A percentile compares a stretch with the other conserved stretches of the same genome.
These are phyloP conservation scores for Pseudogymnoascus destructans DNA, from an alignment of 2,329 filamentous ascomycete species.

Conservation along the genomic window DNA sequence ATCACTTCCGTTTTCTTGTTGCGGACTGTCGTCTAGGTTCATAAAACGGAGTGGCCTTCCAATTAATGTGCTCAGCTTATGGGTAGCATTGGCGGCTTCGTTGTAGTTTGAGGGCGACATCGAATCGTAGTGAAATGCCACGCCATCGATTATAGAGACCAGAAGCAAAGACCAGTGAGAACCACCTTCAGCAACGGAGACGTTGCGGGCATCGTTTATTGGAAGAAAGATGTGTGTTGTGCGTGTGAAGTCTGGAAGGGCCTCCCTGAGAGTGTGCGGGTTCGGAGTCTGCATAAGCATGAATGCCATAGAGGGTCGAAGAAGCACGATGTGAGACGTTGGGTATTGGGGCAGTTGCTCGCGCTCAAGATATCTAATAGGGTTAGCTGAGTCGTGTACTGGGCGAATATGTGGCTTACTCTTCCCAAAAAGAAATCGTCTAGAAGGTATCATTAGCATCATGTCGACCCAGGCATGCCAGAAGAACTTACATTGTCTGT, in stretches of 20 bases:
- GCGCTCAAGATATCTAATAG: conserved; percentile 62
- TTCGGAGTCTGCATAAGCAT: conserved; percentile 67
- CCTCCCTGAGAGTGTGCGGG: conserved; percentile 43
- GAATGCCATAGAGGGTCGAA: conserved; percentile 86
- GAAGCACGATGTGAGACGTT: conserved; percentile 73
- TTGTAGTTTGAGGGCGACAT: conserved; percentile 61
- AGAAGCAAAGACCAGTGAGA: conserved; percentile 91
- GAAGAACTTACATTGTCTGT: conserved; percentile 70
- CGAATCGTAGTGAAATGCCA: conserved; percentile 95
- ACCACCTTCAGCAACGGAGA: conserved; percentile 69
- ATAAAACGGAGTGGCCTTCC: conserved; percentile 58
- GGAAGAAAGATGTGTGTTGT: conserved; percentile 92
- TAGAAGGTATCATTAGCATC: conserved; percentile 26
- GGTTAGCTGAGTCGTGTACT: conserved; percentile 15
- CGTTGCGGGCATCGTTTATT: conserved; percentile 76
- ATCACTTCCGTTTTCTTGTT: conserved; percentile 85
- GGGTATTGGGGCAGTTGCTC: conserved; percentile 73
- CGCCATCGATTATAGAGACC: conserved; percentile 74
- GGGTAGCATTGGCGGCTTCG: conserved; percentile 57
- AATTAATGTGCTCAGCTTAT: conserved; percentile 58
- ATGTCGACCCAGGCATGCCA: conserved; percentile 10
- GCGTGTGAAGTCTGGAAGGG: conserved; percentile 65
- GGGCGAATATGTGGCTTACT: conserved; percentile 38
- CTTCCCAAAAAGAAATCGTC: conserved; percentile 97
- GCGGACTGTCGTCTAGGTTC: conserved; percentile 71